phyloP scores from a whole-genome alignment of 2,329 filamentous ascomycete genomes.

The Sporothrix pseudoabietina region DNA sequence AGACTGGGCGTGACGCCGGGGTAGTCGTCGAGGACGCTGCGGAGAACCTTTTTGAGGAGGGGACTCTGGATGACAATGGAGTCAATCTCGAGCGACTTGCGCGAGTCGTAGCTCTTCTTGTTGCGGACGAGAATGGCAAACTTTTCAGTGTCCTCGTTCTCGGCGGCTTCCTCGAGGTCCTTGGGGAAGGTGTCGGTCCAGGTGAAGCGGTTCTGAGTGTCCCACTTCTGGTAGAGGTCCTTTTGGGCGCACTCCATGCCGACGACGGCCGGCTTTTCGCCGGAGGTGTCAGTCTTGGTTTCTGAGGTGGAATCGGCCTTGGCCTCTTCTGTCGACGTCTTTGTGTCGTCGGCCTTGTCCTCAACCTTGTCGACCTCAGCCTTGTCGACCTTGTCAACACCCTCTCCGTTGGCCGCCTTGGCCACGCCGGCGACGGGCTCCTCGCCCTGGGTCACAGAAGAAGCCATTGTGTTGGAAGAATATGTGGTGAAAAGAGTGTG shows the following conservation, averaged over 20 bases:
- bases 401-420: not conserved
- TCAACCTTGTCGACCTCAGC: not conserved
- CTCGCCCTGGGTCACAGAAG: not conserved
- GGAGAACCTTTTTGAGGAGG: constrained; percentile 57
- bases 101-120: constrained; percentile 55
- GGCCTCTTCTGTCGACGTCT: not conserved
- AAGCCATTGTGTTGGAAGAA: not conserved
- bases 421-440: not conserved
- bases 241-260: constrained; percentile 32
- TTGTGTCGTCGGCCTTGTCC: not conserved
- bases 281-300: constrained; percentile 1
- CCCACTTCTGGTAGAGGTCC: constrained; percentile 33
- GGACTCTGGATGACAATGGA: constrained; percentile 66
- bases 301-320: not conserved
- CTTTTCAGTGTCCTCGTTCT: constrained; percentile 60
- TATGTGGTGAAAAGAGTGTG: not conserved
- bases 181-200: constrained; percentile 57
- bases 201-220: constrained; percentile 38
- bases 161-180: constrained; percentile 55
- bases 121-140: constrained; percentile 62
- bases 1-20: constrained; percentile 60
- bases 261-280: constrained; percentile 28
- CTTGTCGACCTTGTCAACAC: too few relatives aligned
- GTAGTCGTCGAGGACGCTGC: constrained; percentile 56
- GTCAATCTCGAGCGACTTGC: constrained; percentile 60